Percentiles rank a stretch among this genome's conserved stretches.
Conservation (phyloP, 2,329 filamentous ascomycete genomes). For the Zymoseptoria pseudotritici region DNA sequence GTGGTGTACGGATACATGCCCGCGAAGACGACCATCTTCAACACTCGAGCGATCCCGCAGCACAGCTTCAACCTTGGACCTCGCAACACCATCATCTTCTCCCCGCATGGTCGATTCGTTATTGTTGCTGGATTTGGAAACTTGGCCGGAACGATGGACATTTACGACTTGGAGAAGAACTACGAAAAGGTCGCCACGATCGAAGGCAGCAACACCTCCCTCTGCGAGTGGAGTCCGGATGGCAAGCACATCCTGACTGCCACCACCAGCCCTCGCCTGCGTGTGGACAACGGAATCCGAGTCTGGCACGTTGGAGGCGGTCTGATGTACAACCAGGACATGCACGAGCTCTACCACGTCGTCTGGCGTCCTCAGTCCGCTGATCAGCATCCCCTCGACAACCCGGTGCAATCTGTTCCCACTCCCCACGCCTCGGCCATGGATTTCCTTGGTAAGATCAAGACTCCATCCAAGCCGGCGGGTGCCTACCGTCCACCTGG, state of each 20-base stretch:
- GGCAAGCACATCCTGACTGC: slow-evolving; percentile 93
- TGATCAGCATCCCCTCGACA: slow-evolving; percentile 53
- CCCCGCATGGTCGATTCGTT: slow-evolving; percentile 85
- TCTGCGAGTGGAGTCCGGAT: slow-evolving; percentile 96
- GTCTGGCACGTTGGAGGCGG: slow-evolving; percentile 86
- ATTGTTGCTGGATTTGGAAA: slow-evolving; percentile 96
- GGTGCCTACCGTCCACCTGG: slow-evolving; percentile 94
- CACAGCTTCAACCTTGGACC: slow-evolving; percentile 82
- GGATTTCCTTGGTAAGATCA: slow-evolving; percentile 74
- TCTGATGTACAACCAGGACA: slow-evolving; percentile 92
- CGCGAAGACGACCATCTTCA: slow-evolving; percentile 98
- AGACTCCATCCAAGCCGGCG: slow-evolving; percentile 94
- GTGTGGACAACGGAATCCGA: slow-evolving; percentile 93
- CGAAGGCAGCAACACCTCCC: slow-evolving; percentile 88
- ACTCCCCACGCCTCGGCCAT: slow-evolving; percentile 74
- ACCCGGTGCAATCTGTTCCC: slow-evolving; percentile 68
- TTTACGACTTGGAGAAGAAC: slow-evolving; percentile 93
- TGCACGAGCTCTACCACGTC: slow-evolving; percentile 85
- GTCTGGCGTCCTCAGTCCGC: slow-evolving; percentile 72
- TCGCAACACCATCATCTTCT: slow-evolving; percentile 92
- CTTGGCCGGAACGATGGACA: slow-evolving; percentile 91
- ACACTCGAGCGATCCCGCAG: slow-evolving; percentile 71
- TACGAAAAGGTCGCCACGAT: slow-evolving; percentile 89
- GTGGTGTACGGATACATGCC: slow-evolving; percentile 98
- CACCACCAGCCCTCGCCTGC: slow-evolving; percentile 89